Base-by-base conservation (phyloP, 306 rosid genomes). In the Lathyrus oleraceus region DNA sequence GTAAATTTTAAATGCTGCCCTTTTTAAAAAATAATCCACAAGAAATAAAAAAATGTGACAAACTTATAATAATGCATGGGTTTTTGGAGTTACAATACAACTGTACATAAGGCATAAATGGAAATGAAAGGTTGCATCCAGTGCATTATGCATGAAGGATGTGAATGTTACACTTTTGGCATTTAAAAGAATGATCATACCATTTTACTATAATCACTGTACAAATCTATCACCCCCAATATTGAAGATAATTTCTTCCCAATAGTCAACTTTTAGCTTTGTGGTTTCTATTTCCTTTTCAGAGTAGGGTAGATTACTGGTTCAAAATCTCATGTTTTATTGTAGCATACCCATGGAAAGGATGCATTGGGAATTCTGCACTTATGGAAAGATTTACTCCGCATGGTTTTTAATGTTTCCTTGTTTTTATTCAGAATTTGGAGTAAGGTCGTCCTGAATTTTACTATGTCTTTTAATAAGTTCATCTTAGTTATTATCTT, bases 321-420 rank as follows among this genome's bases (percentile, higher is more conserved):
- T 61, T 61, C 27, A 20, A 43, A 30, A 35, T 63, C 13, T 69
- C 44, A 5, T 28, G 47, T 69, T 35, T 69, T 44, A 23, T 12
- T 28, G 16, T 39, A 61, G 45, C 63, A 20, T 71, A 16, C 35
- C 63, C 25, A 47, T 35, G 69, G 30, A 57, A 67, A 44, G 48
- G 72, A 10, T 16, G 32, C 28, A n/a, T 44, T 30, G 13, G 38
- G 52, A 44, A 13, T 56, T 52, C 16, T 49, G 58, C 21, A 58
- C 79, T 54, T 44, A 42, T 32, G 23, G 17, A 12, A 12, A 20
- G 60, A 45, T 65, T 56, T 56, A 43, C 9, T 30, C n/a, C 40
- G 25, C 35, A 28, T 64, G 72, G 59, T 54, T 65, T 73, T 69
- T 36, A 70, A 70, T 25, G 4, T 53, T 71, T 30, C 39, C 68